Evolutionary conservation across 179 eudicot species (phyloP).

Genomic region (Gypsophila paniculata): DNA sequence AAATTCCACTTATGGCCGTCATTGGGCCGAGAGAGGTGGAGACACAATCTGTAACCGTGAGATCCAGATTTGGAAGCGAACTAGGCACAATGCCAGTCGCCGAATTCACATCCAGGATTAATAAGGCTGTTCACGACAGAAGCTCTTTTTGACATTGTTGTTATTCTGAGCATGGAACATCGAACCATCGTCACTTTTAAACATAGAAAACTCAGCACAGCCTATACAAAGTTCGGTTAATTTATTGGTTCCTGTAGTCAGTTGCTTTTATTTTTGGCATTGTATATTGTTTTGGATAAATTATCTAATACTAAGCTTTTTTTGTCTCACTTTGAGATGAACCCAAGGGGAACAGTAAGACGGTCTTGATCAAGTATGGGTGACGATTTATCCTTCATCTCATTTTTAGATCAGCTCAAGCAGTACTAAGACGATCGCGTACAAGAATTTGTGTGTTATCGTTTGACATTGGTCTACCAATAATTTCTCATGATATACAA

Average conservation of each 20-base stretch:
- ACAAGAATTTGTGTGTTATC: no score
- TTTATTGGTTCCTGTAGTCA: neutral
- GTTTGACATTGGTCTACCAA: no score
- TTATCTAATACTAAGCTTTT: no score
- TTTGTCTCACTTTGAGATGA: no score
- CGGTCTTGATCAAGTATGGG: no score
- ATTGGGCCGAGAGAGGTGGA: conserved; percentile 87
- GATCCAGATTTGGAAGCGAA: conserved; percentile 91
- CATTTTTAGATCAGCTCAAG: no score
- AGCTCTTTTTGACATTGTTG: conserved; percentile 40
- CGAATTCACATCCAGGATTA: conserved; percentile 53
- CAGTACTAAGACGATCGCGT: no score
- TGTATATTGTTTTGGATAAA: no score
- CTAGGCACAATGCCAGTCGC: conserved; percentile 58
- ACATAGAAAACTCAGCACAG: neutral
- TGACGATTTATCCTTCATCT: no score
- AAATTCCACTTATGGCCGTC: conserved; percentile 84
- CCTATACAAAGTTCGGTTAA: conserved; percentile 8
- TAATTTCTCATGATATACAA: no score
- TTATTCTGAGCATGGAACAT: neutral
- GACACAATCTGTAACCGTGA: conserved; percentile 63
- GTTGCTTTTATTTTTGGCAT: neutral
- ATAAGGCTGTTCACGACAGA: conserved; percentile 50
- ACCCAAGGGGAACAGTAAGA: no score
- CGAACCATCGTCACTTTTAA: neutral